Percentiles rank a stretch among this genome's conserved stretches.
Conservation (phyloP, 495 filamentous ascomycete species). For the Penicillium paxilli region DNA sequence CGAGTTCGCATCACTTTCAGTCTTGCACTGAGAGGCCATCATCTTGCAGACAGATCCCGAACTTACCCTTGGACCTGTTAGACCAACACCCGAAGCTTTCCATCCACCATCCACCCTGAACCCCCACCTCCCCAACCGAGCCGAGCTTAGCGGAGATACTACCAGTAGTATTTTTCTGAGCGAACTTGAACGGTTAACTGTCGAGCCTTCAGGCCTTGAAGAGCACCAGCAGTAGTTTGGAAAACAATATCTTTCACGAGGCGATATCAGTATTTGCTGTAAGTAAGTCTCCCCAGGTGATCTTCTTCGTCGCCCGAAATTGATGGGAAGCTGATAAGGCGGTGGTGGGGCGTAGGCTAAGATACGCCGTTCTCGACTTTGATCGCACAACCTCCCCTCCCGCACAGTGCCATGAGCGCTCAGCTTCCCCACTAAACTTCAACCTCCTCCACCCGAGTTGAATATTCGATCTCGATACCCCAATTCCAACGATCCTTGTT, state of each 20-base stretch:
- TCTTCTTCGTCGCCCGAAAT: too few species aligned
- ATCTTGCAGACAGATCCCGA: too few species aligned
- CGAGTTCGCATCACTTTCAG: not conserved
- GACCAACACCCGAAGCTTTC: too few species aligned
- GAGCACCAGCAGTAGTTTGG: too few species aligned
- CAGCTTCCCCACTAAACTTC: constrained; percentile 23
- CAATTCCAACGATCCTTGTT: not conserved
- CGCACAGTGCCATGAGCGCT: constrained; percentile 39
- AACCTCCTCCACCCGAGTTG: constrained; percentile 1
- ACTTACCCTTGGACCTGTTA: too few species aligned
- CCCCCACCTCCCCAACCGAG: constrained; percentile 34
- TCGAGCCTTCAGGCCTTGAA: too few species aligned
- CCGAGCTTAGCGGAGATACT: constrained; percentile 24
- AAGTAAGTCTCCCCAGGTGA: too few species aligned
- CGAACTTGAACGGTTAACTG: too few species aligned
- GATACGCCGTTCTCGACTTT: constrained; percentile 22
- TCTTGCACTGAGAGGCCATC: not conserved
- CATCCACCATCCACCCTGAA: constrained; percentile 7
- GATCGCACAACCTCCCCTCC: constrained; percentile 43
- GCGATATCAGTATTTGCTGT: too few species aligned
- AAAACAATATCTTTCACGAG: too few species aligned
- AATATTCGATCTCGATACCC: not conserved
- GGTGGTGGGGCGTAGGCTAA: constrained; percentile 22
- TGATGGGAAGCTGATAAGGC: constrained; percentile 17
- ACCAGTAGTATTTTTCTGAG: not conserved